phyloP scores from a whole-genome alignment of 495 filamentous ascomycete species.

The Hypomontagnella monticulosa region DNA sequence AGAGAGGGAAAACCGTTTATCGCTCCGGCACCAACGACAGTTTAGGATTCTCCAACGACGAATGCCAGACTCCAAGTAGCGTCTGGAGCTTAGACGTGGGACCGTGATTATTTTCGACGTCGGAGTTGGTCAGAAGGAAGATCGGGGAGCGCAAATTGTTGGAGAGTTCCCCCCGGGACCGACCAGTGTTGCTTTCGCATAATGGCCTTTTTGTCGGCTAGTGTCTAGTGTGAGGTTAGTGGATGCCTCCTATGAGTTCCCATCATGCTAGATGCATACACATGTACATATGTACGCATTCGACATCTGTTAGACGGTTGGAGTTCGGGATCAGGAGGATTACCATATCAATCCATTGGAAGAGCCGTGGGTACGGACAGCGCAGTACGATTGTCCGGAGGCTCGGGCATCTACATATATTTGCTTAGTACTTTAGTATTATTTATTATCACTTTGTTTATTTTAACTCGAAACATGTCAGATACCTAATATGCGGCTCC shows the following conservation, averaged over 20 bases:
- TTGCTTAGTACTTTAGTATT: background rate
- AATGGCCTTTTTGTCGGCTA: too few species aligned
- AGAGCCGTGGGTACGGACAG: background rate
- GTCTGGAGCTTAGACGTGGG: background rate
- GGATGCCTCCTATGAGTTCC: background rate
- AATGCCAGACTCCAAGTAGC: background rate
- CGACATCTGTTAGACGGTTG: conserved; percentile 3
- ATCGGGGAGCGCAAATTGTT: background rate
- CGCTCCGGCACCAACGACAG: background rate
- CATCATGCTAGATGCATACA: background rate
- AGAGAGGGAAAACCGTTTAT: conserved; percentile 7
- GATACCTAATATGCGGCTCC: conserved; percentile 1
- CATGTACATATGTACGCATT: background rate
- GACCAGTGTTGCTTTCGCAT: background rate
- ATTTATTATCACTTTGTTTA: too few species aligned
- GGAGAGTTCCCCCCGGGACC: background rate
- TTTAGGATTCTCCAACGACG: too few species aligned
- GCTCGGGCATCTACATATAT: background rate
- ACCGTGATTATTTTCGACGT: background rate
- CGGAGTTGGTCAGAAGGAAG: background rate
- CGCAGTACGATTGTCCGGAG: background rate
- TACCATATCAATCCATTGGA: conserved; percentile 5
- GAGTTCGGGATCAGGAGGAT: conserved; percentile 15
- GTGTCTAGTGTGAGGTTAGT: background rate
- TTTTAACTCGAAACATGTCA: conserved; percentile 16